Conservation (phyloP, 257 asterid species). For the Hygrophila difformis region DNA sequence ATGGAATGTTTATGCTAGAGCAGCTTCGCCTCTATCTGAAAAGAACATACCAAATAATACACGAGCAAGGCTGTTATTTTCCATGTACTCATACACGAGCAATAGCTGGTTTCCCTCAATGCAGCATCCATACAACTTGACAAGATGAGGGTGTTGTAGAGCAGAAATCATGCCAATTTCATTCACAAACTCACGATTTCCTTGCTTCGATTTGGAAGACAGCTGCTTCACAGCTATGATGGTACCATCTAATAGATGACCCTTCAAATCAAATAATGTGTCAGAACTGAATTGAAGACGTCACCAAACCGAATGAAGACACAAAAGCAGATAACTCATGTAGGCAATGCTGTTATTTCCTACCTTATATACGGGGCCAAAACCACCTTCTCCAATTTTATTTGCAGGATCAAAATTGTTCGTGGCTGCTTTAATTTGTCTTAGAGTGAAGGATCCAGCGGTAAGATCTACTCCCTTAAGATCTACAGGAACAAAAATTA, state of each 20-base stretch:
- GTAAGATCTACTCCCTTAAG: constrained; percentile 39
- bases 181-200: constrained; percentile 47
- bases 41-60: constrained; percentile 36
- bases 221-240: constrained; percentile 54
- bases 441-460: constrained; percentile 34
- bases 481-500: constrained; percentile 21
- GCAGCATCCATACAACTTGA: constrained; percentile 51
- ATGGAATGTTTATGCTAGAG: background rate
- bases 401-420: constrained; percentile 47
- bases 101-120: constrained; percentile 45
- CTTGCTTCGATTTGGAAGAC: constrained; percentile 54
- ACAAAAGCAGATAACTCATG: background rate
- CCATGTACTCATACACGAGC: constrained; percentile 53
- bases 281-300: background rate
- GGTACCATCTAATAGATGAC: constrained; percentile 36
- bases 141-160: constrained; percentile 53
- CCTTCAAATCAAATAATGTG: constrained; percentile 20
- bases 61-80: constrained; percentile 52
- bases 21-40: background rate
- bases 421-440: constrained; percentile 48
- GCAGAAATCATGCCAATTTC: constrained; percentile 64
- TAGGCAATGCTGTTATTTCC: background rate
- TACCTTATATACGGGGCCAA: constrained; percentile 60
- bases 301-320: no score
- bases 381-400: constrained; percentile 68